These are phyloP conservation scores for Debaryomyces fabryi DNA, from an alignment of 1,139 yeast species.

Conservation along the genomic window DNA sequence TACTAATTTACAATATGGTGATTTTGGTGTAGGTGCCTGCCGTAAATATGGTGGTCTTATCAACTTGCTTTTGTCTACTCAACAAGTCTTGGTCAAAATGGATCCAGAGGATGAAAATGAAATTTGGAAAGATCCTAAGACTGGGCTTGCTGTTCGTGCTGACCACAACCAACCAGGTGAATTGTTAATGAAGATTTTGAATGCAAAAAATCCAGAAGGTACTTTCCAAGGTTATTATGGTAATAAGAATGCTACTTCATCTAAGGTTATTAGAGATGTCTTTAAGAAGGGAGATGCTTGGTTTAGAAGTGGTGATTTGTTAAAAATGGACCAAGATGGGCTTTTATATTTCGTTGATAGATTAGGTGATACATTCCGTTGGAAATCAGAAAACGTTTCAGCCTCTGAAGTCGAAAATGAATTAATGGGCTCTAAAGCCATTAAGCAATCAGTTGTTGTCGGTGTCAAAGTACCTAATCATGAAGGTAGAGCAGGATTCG, in stretches of 20 bases:
- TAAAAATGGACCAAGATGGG: slow-evolving; percentile 69
- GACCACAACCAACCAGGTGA: slow-evolving; percentile 77
- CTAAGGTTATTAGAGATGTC: slow-evolving; percentile 73
- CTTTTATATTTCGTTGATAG: slow-evolving; percentile 86
- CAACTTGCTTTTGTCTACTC: slow-evolving; percentile 53
- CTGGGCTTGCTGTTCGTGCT: slow-evolving; percentile 57
- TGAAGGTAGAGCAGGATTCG: slow-evolving; percentile 95
- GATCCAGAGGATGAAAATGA: slow-evolving; percentile 80
- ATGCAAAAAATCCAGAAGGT: slow-evolving; percentile 63
- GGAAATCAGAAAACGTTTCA: slow-evolving; percentile 96
- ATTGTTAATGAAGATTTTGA: slow-evolving; percentile 71
- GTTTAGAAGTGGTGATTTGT: slow-evolving; percentile 86
- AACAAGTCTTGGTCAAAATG: slow-evolving; percentile 69
- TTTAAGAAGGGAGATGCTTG: slow-evolving; percentile 89
- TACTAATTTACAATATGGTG: slow-evolving; percentile 79
- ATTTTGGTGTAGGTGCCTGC: slow-evolving; percentile 86
- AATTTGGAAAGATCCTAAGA: slow-evolving; percentile 67
- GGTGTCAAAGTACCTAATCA: slow-evolving; percentile 87
- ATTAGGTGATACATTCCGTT: slow-evolving; percentile 93
- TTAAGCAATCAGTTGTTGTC: slow-evolving; percentile 79
- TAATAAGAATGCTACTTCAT: slow-evolving; percentile 74
- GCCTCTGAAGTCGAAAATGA: slow-evolving; percentile 91
- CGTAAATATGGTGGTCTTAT: slow-evolving; percentile 77
- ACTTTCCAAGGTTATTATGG: slow-evolving; percentile 91
- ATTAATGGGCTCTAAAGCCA: slow-evolving; percentile 53